A percentile compares a stretch with the other conserved stretches of the same genome.
These are phyloP conservation scores for Hypsizygus marmoreus DNA, from an alignment of 768 basidiomycete genomes.

Conservation along the genomic window DNA sequence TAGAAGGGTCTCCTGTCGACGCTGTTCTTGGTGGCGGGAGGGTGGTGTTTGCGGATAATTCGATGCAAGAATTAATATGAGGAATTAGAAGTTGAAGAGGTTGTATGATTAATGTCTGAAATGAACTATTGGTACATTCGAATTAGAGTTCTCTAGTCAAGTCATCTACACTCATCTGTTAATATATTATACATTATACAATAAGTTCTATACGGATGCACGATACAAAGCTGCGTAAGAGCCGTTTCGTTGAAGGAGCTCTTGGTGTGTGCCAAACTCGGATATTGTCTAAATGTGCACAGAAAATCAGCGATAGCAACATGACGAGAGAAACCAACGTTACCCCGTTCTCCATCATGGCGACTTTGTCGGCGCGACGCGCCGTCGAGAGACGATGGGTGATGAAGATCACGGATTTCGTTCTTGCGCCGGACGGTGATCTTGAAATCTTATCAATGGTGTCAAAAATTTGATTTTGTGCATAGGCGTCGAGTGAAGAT, in stretches of 20 bases:
- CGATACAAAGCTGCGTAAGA: constrained; percentile 70
- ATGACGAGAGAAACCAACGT: constrained; percentile 14
- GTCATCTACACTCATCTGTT: constrained; percentile 8
- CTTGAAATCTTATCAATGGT: constrained; percentile 69
- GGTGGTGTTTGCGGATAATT: constrained; percentile 68
- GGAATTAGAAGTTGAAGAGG: constrained; percentile 1
- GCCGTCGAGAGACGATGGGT: constrained; percentile 83
- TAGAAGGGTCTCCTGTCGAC: constrained; percentile 59
- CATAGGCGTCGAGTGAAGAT: constrained; percentile 77
- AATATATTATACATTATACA: constrained; percentile 18
- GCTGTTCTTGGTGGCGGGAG: constrained; percentile 66
- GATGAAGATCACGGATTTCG: constrained; percentile 79
- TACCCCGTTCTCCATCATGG: constrained; percentile 82
- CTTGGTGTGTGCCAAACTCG: constrained; percentile 76
- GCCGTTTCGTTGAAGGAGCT: constrained; percentile 59
- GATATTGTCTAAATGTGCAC: constrained; percentile 55
- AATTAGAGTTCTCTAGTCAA: constrained; percentile 13
- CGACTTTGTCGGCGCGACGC: constrained; percentile 82
- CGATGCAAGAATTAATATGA: constrained; percentile 48
- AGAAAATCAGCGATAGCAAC: constrained; percentile 10
- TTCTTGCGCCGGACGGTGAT: constrained; percentile 54
- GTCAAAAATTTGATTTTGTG: constrained; percentile 79
- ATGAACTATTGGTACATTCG: constrained; percentile 11
- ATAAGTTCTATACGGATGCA: constrained; percentile 55
- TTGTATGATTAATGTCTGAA: neutral